Conservation (phyloP, 495 filamentous ascomycete genomes). For the Penicillium chermesinum region DNA sequence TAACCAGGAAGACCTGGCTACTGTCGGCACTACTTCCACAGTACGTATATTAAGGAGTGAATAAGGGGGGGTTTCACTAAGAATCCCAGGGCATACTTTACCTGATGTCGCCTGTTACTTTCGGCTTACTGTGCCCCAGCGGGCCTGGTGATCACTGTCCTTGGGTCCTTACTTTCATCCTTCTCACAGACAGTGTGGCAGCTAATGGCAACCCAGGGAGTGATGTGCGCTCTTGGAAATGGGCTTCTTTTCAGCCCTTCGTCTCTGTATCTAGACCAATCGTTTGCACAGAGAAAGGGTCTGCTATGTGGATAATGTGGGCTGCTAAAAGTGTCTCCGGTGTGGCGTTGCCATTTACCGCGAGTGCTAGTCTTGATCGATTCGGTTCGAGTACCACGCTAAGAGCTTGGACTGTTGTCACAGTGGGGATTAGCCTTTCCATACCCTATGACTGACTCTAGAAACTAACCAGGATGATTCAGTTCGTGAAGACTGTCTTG, state of each 20-base stretch:
- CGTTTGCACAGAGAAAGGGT: conserved; percentile 51
- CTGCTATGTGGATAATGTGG: conserved; percentile 51
- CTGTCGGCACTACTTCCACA: conserved; percentile 47
- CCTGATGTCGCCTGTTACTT: conserved; percentile 48
- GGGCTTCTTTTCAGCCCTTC: conserved; percentile 47
- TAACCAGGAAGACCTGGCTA: conserved; percentile 37
- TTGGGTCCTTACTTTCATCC: conserved; percentile 40
- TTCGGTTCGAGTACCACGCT: conserved; percentile 56
- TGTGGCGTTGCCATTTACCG: conserved; percentile 48
- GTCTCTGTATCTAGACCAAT: conserved; percentile 52
- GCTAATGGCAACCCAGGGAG: conserved; percentile 51
- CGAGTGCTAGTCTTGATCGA: conserved; percentile 44
- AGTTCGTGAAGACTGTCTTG: conserved; percentile 46
- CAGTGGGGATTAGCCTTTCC: conserved; percentile 16
- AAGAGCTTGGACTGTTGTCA: conserved; percentile 46
- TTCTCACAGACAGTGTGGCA: conserved; percentile 48
- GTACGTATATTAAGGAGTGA: too few relatives aligned
- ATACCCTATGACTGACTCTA: background rate
- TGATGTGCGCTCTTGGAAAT: conserved; percentile 50
- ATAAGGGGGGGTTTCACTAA: conserved; percentile 12
- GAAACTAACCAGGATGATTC: background rate
- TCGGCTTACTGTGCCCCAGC: conserved; percentile 40
- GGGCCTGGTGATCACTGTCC: conserved; percentile 39
- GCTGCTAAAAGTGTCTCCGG: conserved; percentile 48
- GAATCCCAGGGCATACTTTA: conserved; percentile 46